A percentile compares a stretch with the other conserved stretches of the same genome.
phyloP scores from a whole-genome alignment of 2,329 filamentous ascomycete species.

The Penicillium decumbens region DNA sequence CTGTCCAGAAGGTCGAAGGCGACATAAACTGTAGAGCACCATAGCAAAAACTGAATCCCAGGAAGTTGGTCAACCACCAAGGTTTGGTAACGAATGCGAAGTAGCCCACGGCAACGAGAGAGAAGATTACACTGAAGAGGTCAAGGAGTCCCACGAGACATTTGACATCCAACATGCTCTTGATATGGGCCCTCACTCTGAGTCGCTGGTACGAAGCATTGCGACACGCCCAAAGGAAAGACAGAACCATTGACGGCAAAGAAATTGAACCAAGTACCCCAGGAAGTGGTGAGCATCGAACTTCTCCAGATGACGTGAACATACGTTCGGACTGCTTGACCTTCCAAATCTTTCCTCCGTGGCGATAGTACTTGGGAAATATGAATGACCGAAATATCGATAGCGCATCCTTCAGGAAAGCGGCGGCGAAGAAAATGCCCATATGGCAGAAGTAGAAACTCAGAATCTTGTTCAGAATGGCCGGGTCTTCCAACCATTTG shows the following conservation, averaged over 20 bases:
- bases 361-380: constrained; percentile 67
- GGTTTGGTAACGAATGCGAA: constrained; percentile 58
- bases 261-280: constrained; percentile 47
- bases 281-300: constrained; percentile 48
- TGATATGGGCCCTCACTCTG: constrained; percentile 50
- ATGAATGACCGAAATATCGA: constrained; percentile 61
- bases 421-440: constrained; percentile 70
- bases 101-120: constrained; percentile 57
- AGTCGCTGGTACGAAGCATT: constrained; percentile 49
- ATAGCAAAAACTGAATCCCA: constrained; percentile 85
- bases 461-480: constrained; percentile 75
- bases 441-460: constrained; percentile 77
- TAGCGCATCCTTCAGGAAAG: constrained; percentile 67
- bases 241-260: constrained; percentile 36
- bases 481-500: constrained; percentile 78
- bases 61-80: constrained; percentile 75
- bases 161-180: constrained; percentile 47
- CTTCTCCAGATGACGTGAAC: constrained; percentile 26
- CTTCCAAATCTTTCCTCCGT: constrained; percentile 49
- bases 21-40: constrained; percentile 76
- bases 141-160: constrained; percentile 43
- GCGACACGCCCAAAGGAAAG: constrained; percentile 49
- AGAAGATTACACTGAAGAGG: constrained; percentile 53
- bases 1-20: constrained; percentile 79
- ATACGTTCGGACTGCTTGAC: constrained; percentile 30